Evolutionary conservation across 331 rosid genomes (phyloP).

Genomic region (Malus hybrid): DNA sequence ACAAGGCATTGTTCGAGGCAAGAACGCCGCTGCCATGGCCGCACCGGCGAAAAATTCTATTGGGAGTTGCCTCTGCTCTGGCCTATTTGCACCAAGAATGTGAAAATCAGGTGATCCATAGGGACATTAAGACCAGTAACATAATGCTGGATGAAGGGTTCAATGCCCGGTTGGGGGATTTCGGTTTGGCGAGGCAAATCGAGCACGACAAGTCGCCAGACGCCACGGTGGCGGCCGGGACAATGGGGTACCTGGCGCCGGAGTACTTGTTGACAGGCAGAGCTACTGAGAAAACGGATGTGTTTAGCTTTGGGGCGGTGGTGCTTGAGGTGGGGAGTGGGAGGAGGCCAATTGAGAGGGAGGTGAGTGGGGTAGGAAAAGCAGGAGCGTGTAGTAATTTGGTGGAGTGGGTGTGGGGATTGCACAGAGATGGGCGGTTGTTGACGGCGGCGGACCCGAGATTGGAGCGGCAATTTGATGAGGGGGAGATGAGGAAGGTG

Average conservation of each 20-base stretch:
- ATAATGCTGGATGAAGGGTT: slow-evolving; percentile 80
- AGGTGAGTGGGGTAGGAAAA: slow-evolving; percentile 30
- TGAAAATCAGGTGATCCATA: slow-evolving; percentile 81
- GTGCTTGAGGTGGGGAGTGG: slow-evolving; percentile 83
- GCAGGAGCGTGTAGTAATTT: slow-evolving; percentile 42
- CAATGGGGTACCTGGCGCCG: slow-evolving; percentile 90
- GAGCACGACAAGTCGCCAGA: slow-evolving; percentile 88
- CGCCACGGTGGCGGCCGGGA: slow-evolving; percentile 86
- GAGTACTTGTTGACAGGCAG: slow-evolving; percentile 75
- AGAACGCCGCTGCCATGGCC: slow-evolving; percentile 57
- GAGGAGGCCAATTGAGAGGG: slow-evolving; percentile 70
- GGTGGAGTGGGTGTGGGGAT: slow-evolving; percentile 88
- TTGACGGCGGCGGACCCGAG: slow-evolving; percentile 49
- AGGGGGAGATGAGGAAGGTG: slow-evolving; percentile 55
- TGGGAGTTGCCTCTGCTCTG: slow-evolving; percentile 78
- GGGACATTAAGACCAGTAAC: slow-evolving; percentile 76
- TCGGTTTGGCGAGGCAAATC: slow-evolving; percentile 69
- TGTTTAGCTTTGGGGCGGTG: slow-evolving; percentile 79
- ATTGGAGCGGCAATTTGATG: slow-evolving; percentile 54
- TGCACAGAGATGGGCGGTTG: slow-evolving; percentile 61
- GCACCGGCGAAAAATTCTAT: slow-evolving; percentile 49
- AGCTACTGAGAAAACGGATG: slow-evolving; percentile 78
- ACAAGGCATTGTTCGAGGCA: slow-evolving; percentile 73
- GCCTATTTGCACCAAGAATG: slow-evolving; percentile 86
- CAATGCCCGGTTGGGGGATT: slow-evolving; percentile 75